These are phyloP conservation scores for Sarocladium brachiariae DNA, from an alignment of 2,329 filamentous ascomycete genomes.

Conservation along the genomic window DNA sequence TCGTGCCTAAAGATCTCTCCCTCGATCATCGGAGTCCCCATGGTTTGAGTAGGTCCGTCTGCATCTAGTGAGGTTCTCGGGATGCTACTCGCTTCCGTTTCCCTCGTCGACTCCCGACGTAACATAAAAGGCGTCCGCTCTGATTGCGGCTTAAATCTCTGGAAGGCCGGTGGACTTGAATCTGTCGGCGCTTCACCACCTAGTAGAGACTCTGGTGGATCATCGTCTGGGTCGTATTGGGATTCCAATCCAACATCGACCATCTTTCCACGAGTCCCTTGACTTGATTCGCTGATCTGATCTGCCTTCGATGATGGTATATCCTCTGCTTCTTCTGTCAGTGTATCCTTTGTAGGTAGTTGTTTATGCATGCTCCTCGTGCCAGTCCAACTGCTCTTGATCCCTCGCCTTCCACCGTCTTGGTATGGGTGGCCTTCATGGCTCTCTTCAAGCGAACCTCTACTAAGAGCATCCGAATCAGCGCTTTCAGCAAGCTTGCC, in stretches of 20 bases:
- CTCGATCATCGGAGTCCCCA: constrained; percentile 42
- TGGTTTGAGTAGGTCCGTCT: constrained; percentile 26
- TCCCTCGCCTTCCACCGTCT: constrained; percentile 43
- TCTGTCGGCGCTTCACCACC: constrained; percentile 44
- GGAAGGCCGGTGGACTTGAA: constrained; percentile 54
- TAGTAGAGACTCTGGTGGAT: constrained; percentile 54
- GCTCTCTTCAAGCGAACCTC: constrained; percentile 28
- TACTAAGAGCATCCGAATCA: constrained; percentile 57
- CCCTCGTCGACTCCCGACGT: constrained; percentile 28
- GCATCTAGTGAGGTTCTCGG: constrained; percentile 25
- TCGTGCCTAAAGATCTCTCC: constrained; percentile 76
- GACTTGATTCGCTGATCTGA: constrained; percentile 1
- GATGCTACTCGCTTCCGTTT: constrained; percentile 39
- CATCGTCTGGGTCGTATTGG: constrained; percentile 48
- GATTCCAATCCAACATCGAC: constrained; percentile 82
- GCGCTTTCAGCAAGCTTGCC: constrained; percentile 80
- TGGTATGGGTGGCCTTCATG: constrained; percentile 31
- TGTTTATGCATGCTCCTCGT: constrained; percentile 33
- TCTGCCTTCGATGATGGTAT: constrained; percentile 18
- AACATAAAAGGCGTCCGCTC: constrained; percentile 32
- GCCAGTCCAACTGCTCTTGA: constrained; percentile 60
- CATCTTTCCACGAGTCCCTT: constrained; percentile 51
- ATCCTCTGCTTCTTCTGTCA: constrained; percentile 37
- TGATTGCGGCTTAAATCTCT: constrained; percentile 43
- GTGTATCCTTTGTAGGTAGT: constrained; percentile 17